Percentiles rank a stretch among this genome's conserved stretches.
Evolutionary conservation across 805 yeast genomes (phyloP).

Genomic region (Nakazawaea pomicola): DNA sequence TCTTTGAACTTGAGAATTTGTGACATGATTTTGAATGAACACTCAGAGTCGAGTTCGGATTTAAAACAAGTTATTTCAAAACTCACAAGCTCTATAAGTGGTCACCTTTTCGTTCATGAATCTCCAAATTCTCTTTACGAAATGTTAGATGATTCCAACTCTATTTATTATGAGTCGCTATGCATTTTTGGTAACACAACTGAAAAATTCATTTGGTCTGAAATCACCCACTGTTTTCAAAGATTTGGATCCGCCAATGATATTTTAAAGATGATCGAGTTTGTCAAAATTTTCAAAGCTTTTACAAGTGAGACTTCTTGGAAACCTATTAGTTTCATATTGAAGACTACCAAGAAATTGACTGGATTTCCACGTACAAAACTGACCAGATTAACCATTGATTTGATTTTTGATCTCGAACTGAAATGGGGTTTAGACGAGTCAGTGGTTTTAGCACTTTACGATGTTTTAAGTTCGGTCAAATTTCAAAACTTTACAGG

Average conservation of each 20-base stretch:
- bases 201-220: background rate
- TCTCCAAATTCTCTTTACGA: background rate
- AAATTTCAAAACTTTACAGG: slow-evolving; percentile 2
- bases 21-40: background rate
- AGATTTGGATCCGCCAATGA: background rate
- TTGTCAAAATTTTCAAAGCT: background rate
- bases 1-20: background rate
- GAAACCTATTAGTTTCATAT: background rate
- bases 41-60: background rate
- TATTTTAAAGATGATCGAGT: background rate
- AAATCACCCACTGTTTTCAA: background rate
- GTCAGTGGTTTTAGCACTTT: slow-evolving; percentile 1
- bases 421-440: slow-evolving; percentile 5
- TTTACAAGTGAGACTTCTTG: slow-evolving; percentile 1
- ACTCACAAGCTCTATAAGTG: background rate
- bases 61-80: background rate
- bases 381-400: background rate
- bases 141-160: background rate
- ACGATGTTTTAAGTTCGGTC: slow-evolving; percentile 1
- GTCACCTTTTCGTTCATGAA: background rate
- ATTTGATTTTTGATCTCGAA: slow-evolving; percentile 1
- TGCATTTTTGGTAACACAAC: background rate
- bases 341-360: slow-evolving; percentile 2
- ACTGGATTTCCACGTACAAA: background rate
- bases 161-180: background rate